Base-by-base conservation (phyloP, 179 eudicot species). In the Drosera spatulata region DNA sequence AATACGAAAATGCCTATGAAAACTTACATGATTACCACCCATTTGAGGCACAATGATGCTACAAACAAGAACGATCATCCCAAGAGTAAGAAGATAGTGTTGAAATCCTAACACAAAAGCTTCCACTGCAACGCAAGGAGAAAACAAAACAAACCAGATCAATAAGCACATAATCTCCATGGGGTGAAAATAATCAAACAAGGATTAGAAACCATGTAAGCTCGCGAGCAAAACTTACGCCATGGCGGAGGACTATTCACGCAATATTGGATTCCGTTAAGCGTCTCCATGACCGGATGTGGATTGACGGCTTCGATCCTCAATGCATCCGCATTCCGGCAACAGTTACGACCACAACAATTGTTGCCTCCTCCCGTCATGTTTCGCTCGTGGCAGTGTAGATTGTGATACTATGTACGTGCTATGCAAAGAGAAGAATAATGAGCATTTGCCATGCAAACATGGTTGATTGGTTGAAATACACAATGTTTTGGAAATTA, bases 1-100 rank as follows among this genome's bases (percentile, higher is more conserved):
- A 22, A 22, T 22, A 22, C 33, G 33, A 1, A 22, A 22, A 22
- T 22, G 1, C 0, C 33, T 22, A 22, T 22, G 33, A 22, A 49
- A 52, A 39, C 76, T 76, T 82, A 90, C 97, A 69, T 83, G 66
- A 70, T 58, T 69, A 47, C 95, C 97, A 12, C 94, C 97, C 97
- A 91, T 83, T 75, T 73, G 79, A 51, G 91, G 85, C 15, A 85
- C 88, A 55, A 77, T 66, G 45, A 77, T 65, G 61, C 79, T 73
- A 49, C 86, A 80, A 39, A 83, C 66, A 56, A 83, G 69, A 45
- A 80, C 83, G 39, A 69, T 80, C 8, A 67, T 71, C 57, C 97
- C 91, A 10, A 91, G 75, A 50, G 77, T 63, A 56, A 91, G 60
- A 14, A 87, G 41, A 15, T 80, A 77, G 68, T 91, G 97, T 62